These are phyloP conservation scores for Hypoxylon sp. DNA, from an alignment of 2,329 filamentous ascomycete genomes.

Conservation along the genomic window DNA sequence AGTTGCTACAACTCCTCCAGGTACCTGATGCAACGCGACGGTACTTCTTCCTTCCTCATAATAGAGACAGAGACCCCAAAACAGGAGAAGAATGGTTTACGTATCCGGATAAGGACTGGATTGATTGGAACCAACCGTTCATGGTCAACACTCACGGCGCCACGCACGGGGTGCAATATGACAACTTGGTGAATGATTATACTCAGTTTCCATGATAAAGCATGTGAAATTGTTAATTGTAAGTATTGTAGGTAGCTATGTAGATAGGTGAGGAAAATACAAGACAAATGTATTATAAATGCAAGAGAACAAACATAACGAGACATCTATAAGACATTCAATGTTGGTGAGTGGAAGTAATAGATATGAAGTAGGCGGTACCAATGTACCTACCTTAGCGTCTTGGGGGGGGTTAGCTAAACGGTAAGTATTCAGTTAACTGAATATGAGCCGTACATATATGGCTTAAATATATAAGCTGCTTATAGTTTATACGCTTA, in stretches of 20 bases:
- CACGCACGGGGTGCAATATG: conserved; percentile 39
- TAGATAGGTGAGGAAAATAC: background rate
- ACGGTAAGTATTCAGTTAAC: too few relatives aligned
- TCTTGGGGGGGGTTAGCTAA: too few relatives aligned
- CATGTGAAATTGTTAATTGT: background rate
- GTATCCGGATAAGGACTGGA: conserved; percentile 44
- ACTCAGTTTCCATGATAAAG: background rate
- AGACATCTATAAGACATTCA: background rate
- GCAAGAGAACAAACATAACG: background rate
- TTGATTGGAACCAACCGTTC: conserved; percentile 44
- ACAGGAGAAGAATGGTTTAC: conserved; percentile 20
- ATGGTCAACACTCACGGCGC: conserved; percentile 29
- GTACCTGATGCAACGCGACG: conserved; percentile 13
- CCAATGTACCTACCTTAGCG: too few relatives aligned
- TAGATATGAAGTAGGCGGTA: too few relatives aligned
- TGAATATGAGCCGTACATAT: too few relatives aligned
- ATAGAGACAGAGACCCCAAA: conserved; percentile 2
- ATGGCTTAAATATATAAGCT: too few relatives aligned
- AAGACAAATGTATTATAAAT: background rate
- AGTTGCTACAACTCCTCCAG: conserved; percentile 23
- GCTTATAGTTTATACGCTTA: too few relatives aligned
- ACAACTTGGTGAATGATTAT: conserved; percentile 6
- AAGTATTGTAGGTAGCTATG: background rate
- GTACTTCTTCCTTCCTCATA: conserved; percentile 33
- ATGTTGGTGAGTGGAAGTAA: too few relatives aligned